A percentile compares a stretch with the other conserved stretches of the same genome.
Conservation (phyloP, 176 grass and related monocot species). For the Oropetium thomaeum region DNA sequence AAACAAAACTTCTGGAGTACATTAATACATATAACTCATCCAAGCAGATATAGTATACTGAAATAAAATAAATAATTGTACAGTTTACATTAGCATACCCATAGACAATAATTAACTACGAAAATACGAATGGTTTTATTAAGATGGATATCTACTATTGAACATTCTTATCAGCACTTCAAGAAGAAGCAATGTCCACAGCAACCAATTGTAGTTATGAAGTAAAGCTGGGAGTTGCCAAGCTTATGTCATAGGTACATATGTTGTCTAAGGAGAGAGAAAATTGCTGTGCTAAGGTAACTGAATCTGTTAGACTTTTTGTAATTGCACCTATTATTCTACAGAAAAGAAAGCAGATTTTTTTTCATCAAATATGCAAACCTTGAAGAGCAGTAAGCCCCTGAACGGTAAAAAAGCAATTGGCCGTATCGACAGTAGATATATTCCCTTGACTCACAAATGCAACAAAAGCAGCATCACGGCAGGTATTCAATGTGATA, state of each 20-base stretch:
- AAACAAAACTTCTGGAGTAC: slow-evolving; percentile 7
- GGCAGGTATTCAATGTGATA: slow-evolving; percentile 79
- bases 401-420: slow-evolving; percentile 89
- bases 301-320: not conserved
- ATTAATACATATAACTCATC: not conserved
- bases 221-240: not conserved
- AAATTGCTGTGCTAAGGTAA: not conserved
- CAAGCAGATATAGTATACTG: not conserved
- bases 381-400: slow-evolving; percentile 71
- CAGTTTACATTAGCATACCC: not conserved
- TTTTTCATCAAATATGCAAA: slow-evolving; percentile 45
- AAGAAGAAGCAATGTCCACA: not conserved
- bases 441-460: slow-evolving; percentile 67
- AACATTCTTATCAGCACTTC: not conserved
- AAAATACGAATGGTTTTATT: not conserved
- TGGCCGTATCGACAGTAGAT: slow-evolving; percentile 55
- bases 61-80: not conserved
- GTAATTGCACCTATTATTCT: slow-evolving; percentile 17
- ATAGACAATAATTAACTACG: not conserved
- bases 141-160: slow-evolving; percentile 22
- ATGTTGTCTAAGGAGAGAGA: not conserved
- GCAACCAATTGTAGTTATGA: not conserved
- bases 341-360: slow-evolving; percentile 16
- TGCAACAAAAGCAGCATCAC: slow-evolving; percentile 91
- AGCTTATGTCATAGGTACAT: not conserved